Base-by-base conservation (phyloP, 2,329 filamentous ascomycete species). In the Phoma sp. region DNA sequence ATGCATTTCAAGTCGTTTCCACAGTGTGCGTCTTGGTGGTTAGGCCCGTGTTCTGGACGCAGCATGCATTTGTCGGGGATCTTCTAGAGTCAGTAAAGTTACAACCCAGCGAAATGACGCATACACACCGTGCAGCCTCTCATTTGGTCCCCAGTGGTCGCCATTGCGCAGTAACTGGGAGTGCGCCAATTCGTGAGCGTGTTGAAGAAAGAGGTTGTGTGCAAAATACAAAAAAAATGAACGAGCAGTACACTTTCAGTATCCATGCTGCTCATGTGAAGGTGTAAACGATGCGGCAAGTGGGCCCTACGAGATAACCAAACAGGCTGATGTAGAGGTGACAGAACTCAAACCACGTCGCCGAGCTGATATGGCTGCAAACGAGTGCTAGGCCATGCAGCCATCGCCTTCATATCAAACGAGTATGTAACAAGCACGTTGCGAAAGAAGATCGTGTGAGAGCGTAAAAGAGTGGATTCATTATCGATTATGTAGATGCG, bases 1-100 rank as follows among this genome's bases (percentile, higher is more conserved):
- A 66, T 59, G 28, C 60, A 66, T 7, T 48, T 33, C 2, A 66
- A 43, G 2, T 65, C 56, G 6, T 42, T 33, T 1, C 23, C n/a
- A 29, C 64, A 65, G 38, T 38, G 6, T 47, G 46, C 1, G 29
- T 53, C 12, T 46, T 42, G 7, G 28, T 25, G 20, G 18, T 40
- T 38, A 39, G 32, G 38, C 11, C 21, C 30, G 11, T 30, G 29
- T 7, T 30, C 30, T n/a, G 36, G 6, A 10, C 14, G 7, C 7
- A 34, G 23, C 42, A 60, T 56, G 28, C 62, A 66, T 1, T 43
- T 49, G 3, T 54, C 37, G 2, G 42, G 30, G 9, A 66, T 59
- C 63, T 66, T 21, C 0, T 2, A 1, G 1, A 21, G 17, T 53
- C 4, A 53, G 38, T 6, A 25, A 1, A 15, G 26, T 3, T 9